Conservation (phyloP, 306 rosid genomes). For the Fragaria ananassa region DNA sequence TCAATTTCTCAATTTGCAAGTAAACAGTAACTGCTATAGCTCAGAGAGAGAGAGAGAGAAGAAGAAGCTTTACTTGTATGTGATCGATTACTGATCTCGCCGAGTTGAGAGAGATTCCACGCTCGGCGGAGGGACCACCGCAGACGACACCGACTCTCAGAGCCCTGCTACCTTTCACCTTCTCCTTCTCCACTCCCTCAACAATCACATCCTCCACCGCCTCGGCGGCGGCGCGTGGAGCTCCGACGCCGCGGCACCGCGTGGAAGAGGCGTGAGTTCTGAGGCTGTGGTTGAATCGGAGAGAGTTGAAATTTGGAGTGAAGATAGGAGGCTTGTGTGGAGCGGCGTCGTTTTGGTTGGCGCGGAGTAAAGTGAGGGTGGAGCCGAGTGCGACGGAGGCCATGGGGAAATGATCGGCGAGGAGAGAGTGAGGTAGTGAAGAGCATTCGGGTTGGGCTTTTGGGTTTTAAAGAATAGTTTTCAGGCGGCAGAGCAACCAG, state of each 20-base stretch:
- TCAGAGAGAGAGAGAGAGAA: background rate
- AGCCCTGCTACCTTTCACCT: conserved; percentile 23
- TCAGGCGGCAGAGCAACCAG: conserved; percentile 21
- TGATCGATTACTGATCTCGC: conserved; percentile 94
- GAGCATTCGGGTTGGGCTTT: background rate
- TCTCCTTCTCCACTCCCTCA: conserved; percentile 24
- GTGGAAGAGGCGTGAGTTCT: conserved; percentile 1
- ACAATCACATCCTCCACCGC: conserved; percentile 23
- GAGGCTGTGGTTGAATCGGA: conserved; percentile 14
- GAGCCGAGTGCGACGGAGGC: conserved; percentile 29
- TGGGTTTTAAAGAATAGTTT: background rate
- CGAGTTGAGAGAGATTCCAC: conserved; percentile 93
- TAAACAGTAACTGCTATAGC: background rate
- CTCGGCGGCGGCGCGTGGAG: conserved; percentile 35
- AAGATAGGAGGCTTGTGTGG: background rate
- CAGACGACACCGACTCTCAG: conserved; percentile 78
- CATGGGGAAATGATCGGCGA: conserved; percentile 26
- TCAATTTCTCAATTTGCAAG: background rate
- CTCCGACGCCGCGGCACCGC: conserved; percentile 4
- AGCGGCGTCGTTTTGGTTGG: conserved; percentile 4
- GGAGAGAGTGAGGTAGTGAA: background rate
- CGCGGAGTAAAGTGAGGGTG: conserved; percentile 14
- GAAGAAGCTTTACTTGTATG: conserved; percentile 47
- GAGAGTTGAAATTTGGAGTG: conserved; percentile 18
- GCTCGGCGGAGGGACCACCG: conserved; percentile 97